These are phyloP conservation scores for Hibiscus mutabilis DNA, from an alignment of 345 rosid genomes.

Conservation along the genomic window DNA sequence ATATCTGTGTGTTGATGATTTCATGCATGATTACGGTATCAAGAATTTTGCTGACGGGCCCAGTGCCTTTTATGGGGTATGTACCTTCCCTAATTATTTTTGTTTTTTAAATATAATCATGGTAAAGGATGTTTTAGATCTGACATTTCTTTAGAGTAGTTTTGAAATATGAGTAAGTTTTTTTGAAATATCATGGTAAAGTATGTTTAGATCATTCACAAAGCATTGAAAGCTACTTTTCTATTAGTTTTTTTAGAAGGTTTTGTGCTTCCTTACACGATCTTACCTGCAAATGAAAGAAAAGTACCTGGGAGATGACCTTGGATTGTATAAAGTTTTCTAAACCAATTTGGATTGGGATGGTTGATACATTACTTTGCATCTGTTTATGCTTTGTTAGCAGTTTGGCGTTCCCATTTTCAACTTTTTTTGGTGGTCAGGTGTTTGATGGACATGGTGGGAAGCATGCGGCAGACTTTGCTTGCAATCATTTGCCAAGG, in stretches of 20 bases:
- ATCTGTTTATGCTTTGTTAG: not conserved
- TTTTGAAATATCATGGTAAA: no score
- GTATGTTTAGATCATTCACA: no score
- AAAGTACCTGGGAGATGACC: not conserved
- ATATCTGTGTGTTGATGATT: conserved; percentile 54
- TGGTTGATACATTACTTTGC: not conserved
- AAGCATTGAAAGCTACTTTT: no score
- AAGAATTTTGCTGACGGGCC: conserved; percentile 37
- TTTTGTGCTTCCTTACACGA: not conserved
- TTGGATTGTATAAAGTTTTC: not conserved
- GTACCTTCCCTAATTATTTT: conserved; percentile 2
- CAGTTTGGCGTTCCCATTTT: not conserved
- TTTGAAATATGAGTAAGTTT: no score
- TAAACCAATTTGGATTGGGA: not conserved
- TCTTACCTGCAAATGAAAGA: no score
- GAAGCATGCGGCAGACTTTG: conserved; percentile 72
- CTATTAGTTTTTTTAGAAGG: not conserved
- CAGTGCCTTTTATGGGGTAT: conserved; percentile 84
- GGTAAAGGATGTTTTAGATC: not conserved
- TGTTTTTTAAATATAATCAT: not conserved
- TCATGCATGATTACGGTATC: conserved; percentile 44
- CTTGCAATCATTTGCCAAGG: conserved; percentile 30
- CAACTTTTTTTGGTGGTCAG: not conserved
- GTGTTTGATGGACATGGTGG: conserved; percentile 72
- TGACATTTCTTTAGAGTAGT: no score